Evolutionary conservation across 345 rosid species (phyloP), one percentile per base, ranked within the genome.

Genomic region (Eutrema yunnanense): DNA sequence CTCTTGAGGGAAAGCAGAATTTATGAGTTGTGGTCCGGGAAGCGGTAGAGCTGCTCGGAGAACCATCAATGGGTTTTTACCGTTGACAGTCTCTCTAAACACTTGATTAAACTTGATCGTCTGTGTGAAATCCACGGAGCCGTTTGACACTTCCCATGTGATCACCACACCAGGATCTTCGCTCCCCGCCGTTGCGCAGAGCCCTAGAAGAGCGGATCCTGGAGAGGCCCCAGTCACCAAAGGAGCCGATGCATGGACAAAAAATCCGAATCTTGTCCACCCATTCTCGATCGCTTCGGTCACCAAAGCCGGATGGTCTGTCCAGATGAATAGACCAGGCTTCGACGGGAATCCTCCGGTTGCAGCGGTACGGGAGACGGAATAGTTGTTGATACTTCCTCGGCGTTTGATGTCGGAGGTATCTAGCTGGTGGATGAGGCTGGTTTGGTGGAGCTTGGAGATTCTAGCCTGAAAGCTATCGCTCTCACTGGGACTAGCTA

Each of bases 11-110:
- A 94, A 94, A 65, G 91, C 82, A n/a, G 85, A 86, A 47, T 61
- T 85, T n/a, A 86, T 80, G 55, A 93, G 71, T 11, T 87, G 90
- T 61, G 97, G 98, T 41, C 97, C 97, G 3, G 98, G 98, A 53
- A 94, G 71, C 51, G 98, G 98, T 79, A 89, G 51, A 71, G 88
- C 82, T 29, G 88, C 84, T 70, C 84, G 88, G 40, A 94, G 84
- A 73, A 86, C 89, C 14, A 91, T 81, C 75, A 79, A 72, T 27
- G 53, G 60, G n/a, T 38, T 62, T 66, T 64, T 83, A 36, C 78
- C 64, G 53, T 29, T 47, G 11, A 46, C 58, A 1, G 29, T 57
- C 6, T 54, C 65, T 22, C 6, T 42, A 22, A 9, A 27, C 26
- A 88, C 80, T 14, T 83, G 80, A 80, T 84, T 94, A 19, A 91